phyloP scores from a whole-genome alignment of 129 eudicot species.

The Sambucus nigra region DNA sequence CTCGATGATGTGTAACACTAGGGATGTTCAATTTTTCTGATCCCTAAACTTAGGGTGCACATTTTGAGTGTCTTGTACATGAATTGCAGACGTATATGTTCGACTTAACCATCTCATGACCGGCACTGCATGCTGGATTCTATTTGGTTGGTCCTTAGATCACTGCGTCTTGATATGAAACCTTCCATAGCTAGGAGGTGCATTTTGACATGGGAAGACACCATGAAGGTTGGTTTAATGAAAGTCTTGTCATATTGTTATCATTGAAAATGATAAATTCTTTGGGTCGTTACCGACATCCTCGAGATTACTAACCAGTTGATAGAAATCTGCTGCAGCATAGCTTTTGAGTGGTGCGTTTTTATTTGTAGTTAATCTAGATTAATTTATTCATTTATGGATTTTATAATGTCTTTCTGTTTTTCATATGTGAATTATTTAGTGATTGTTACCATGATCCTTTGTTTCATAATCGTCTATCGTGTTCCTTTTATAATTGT shows the following conservation, averaged over 20 bases:
- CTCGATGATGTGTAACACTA: slow-evolving; percentile 10
- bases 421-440: background rate
- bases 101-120: slow-evolving; percentile 24
- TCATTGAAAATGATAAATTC: slow-evolving; percentile 11
- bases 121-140: slow-evolving; percentile 30
- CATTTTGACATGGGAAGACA: slow-evolving; percentile 29
- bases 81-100: slow-evolving; percentile 36
- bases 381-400: background rate
- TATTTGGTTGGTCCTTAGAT: too few species aligned
- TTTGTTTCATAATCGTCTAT: too few species aligned
- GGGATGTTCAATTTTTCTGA: slow-evolving; percentile 7
- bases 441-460: background rate
- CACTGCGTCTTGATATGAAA: slow-evolving; percentile 34
- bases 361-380: too few species aligned
- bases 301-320: slow-evolving; percentile 3
- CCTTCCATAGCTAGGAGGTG: slow-evolving; percentile 36
- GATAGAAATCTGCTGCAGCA: slow-evolving; percentile 2
- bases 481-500: too few species aligned
- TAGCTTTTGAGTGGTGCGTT: slow-evolving; percentile 2
- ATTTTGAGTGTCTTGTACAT: slow-evolving; percentile 44
- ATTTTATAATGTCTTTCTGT: background rate
- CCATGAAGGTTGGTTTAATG: slow-evolving; percentile 41
- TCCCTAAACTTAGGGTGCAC: slow-evolving; percentile 32
- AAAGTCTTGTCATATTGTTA: slow-evolving; percentile 18
- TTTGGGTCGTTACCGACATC: background rate